phyloP scores from a whole-genome alignment of 140 eudicot species.

The Stevia rebaudiana region DNA sequence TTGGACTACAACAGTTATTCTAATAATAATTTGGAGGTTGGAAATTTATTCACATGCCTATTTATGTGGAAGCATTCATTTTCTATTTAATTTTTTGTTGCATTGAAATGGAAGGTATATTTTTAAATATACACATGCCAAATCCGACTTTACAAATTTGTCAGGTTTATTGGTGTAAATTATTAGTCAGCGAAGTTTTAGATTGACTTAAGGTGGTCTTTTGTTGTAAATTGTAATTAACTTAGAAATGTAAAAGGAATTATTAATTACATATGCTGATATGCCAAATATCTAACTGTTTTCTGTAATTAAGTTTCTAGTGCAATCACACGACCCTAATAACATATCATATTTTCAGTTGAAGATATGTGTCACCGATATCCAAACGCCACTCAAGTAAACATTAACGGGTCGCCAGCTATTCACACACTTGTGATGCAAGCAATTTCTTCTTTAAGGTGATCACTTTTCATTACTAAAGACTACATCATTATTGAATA shows the following conservation, averaged over 20 bases:
- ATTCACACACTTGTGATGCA: slow-evolving; percentile 71
- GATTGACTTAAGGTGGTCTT: neutral
- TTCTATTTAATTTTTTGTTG: neutral
- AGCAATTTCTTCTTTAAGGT: slow-evolving; percentile 74
- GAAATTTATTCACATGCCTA: neutral
- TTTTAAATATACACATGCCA: neutral
- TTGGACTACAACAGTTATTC: no score
- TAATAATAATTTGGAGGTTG: neutral
- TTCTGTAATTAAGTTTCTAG: slow-evolving; percentile 8
- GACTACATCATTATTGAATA: neutral
- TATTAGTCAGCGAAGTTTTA: no score
- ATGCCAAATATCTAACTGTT: neutral
- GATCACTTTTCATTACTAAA: slow-evolving; percentile 3
- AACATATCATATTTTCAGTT: slow-evolving; percentile 40
- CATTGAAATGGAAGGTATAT: neutral
- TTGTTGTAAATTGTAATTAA: neutral
- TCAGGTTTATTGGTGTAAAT: no score
- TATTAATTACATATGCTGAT: neutral
- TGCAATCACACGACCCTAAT: slow-evolving; percentile 10
- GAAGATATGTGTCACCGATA: slow-evolving; percentile 95
- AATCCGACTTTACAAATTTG: neutral
- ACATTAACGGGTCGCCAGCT: slow-evolving; percentile 57
- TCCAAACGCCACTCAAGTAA: slow-evolving; percentile 78
- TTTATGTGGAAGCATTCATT: slow-evolving; percentile 2
- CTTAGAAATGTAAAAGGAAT: neutral